Evolutionary conservation across 805 yeast species (phyloP).

Genomic region (Saturnispora saitoi): DNA sequence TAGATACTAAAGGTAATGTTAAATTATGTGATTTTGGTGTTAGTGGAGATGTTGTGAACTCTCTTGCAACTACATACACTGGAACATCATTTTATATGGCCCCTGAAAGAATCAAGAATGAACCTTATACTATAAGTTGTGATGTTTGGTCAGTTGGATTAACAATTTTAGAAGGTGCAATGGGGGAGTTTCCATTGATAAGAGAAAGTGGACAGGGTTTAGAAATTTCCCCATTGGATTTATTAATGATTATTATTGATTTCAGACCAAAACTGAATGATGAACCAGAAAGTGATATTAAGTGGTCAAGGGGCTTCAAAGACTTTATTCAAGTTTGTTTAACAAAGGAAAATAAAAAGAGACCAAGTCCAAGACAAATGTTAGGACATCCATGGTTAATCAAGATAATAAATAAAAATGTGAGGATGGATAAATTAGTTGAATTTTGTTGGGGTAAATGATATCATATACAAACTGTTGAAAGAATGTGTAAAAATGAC

Average conservation of each 20-base stretch:
- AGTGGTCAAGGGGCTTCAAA: conserved; percentile 77
- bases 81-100: conserved; percentile 99
- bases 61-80: conserved; percentile 91
- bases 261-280: conserved; percentile 75
- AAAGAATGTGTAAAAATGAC: too few relatives aligned
- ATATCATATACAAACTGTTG: too few relatives aligned
- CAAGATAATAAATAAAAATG: conserved; percentile 63
- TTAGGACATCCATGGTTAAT: conserved; percentile 87
- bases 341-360: conserved; percentile 64
- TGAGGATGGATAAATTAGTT: conserved; percentile 83
- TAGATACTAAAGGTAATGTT: conserved; percentile 70
- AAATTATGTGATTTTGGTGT: conserved; percentile 97
- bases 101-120: conserved; percentile 93
- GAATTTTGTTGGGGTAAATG: conserved; percentile 52
- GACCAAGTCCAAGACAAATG: conserved; percentile 94
- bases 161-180: conserved; percentile 86
- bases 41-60: conserved; percentile 92
- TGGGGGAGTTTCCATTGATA: conserved; percentile 80
- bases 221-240: conserved; percentile 76
- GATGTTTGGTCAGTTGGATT: conserved; percentile 97
- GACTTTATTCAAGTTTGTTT: conserved; percentile 75
- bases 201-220: conserved; percentile 21
- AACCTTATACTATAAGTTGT: conserved; percentile 88
- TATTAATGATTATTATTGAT: conserved; percentile 70
- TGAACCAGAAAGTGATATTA: conserved; percentile 63